Evolutionary conservation across 768 basidiomycete species (phyloP), one percentile per base, ranked within the genome.

Genomic region (Phylloporus rhodoxanthus): DNA sequence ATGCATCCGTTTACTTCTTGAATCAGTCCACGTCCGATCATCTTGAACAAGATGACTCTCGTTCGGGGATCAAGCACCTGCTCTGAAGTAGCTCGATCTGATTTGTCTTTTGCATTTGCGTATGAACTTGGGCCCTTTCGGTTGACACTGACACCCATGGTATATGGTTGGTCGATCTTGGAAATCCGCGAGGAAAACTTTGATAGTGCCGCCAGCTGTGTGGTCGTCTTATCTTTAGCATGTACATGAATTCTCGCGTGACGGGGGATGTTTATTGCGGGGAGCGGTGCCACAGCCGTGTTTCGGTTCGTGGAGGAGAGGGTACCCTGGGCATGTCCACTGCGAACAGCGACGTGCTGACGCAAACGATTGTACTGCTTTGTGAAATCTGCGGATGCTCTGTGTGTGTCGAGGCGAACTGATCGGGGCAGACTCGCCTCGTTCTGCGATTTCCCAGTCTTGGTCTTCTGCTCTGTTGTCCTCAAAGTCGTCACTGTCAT

Each of bases 61-160:
- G 96, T 99, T n/a, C 96, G 79, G 14, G 91, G 87, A 68, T 99
- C 96, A 32, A 99, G 77, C 2, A 99, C 96, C 62, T 97, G 96
- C 66, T 99, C 96, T 40, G 80, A 91, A 13, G 96, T 99, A 3
- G 96, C 96, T 26, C 96, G 79, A 71, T 99, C 96, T 39, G 87
- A 84, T 68, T 97, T 97, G 69, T 99, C 96, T 70, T 97, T 98
- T 60, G 81, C 69, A 61, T 92, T 92, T 6, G 91, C 89, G 51
- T 81, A 80, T 4, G 91, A 86, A 54, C 83, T 87, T 1, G 91
- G 92, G 0, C 92, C 91, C 66, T 99, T 99, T 56, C 92, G 78
- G 58, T 97, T 97, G 29, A 93, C 82, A 8, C 91, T 84, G 0
- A 85, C 84, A 14, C 78, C 74, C 51, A 78, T 64, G 48, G 73